Conservation (phyloP, 164 flowering plant genomes). For the Tetrastigma voinierianum region DNA sequence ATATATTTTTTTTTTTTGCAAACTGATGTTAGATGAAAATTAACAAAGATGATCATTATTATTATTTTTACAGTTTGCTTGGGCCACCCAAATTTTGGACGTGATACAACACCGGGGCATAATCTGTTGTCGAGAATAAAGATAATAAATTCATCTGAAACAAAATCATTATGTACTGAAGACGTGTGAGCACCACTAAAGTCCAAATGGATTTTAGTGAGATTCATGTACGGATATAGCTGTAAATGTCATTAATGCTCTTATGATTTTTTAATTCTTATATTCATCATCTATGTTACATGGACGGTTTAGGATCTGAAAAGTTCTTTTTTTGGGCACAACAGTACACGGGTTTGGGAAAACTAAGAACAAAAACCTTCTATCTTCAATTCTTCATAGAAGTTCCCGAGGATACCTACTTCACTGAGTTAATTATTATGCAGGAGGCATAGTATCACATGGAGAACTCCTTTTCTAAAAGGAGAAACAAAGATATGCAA, state of each 20-base stretch:
- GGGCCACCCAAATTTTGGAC: slow-evolving; percentile 80
- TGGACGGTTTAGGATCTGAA: background rate
- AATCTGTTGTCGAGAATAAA: slow-evolving; percentile 65
- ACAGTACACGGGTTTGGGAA: too few relatives aligned
- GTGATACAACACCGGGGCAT: slow-evolving; percentile 63
- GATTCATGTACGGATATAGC: slow-evolving; percentile 74
- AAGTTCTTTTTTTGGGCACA: too few relatives aligned
- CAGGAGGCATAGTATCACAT: too few relatives aligned
- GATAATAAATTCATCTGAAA: slow-evolving; percentile 68
- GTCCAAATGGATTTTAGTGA: slow-evolving; percentile 92
- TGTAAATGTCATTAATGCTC: slow-evolving; percentile 14
- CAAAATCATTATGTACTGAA: slow-evolving; percentile 69
- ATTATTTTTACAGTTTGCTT: slow-evolving; percentile 53
- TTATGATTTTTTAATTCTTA: slow-evolving; percentile 6
- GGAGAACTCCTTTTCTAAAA: too few relatives aligned
- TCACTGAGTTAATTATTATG: too few relatives aligned
- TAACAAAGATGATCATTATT: background rate
- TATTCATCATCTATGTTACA: background rate
- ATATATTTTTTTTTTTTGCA: too few relatives aligned
- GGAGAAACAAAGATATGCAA: too few relatives aligned
- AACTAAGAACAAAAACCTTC: too few relatives aligned
- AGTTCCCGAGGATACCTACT: too few relatives aligned
- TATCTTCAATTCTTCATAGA: too few relatives aligned
- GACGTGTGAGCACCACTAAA: slow-evolving; percentile 86
- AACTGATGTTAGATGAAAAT: background rate